These are phyloP conservation scores for Durusdinium trenchii DNA, from an alignment of 73 alveolate species.

Conservation along the genomic window DNA sequence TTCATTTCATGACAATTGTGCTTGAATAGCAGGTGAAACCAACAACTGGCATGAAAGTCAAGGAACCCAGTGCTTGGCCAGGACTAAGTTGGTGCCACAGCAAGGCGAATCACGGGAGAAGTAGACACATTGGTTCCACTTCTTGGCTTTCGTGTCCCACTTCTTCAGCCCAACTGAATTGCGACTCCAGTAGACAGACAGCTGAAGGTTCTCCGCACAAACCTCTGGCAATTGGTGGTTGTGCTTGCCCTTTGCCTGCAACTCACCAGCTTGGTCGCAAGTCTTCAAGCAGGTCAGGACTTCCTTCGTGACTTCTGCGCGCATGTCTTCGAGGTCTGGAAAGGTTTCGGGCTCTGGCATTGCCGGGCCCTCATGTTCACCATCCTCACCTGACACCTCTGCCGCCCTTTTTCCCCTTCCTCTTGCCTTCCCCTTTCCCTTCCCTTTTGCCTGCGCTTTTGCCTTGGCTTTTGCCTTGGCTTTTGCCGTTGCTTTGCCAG, in stretches of 20 bases:
- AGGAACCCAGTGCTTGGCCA: conserved; percentile 5
- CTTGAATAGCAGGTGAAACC: no score
- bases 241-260: not conserved
- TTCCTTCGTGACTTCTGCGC: not conserved
- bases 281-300: not conserved
- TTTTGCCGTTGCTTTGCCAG: not conserved
- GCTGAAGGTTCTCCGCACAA: not conserved
- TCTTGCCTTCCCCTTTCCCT: not conserved
- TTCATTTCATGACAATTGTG: no score
- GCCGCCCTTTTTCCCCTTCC: not conserved
- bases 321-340: not conserved
- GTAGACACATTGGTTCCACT: not conserved
- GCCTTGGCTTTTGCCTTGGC: not conserved
- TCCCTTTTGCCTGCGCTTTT: not conserved
- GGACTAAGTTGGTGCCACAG: not conserved
- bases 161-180: not conserved
- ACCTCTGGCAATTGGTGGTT: not conserved
- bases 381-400: not conserved
- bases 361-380: not conserved
- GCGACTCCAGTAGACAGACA: not conserved
- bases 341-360: not conserved
- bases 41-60: no score
- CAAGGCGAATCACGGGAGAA: not conserved
- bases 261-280: not conserved
- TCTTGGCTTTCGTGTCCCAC: not conserved